These are phyloP conservation scores for Apiospora marii DNA, from an alignment of 2,329 filamentous ascomycete species.

Conservation along the genomic window DNA sequence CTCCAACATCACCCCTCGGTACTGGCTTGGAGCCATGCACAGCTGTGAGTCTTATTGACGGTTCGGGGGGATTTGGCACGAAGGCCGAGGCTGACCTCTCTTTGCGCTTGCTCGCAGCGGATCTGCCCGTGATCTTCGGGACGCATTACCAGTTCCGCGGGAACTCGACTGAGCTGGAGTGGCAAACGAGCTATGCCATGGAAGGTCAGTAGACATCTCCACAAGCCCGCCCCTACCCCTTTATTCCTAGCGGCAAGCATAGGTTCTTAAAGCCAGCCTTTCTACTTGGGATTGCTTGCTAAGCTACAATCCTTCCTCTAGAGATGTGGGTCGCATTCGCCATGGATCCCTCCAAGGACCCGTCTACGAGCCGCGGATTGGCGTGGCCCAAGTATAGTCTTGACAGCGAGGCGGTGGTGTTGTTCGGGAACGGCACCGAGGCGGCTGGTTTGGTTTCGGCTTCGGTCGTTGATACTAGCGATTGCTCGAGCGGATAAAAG, in stretches of 20 bases:
- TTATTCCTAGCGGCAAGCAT: background rate
- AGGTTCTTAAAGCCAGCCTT: no score
- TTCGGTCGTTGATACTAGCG: background rate
- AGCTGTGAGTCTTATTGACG: slow-evolving; percentile 32
- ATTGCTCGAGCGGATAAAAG: background rate
- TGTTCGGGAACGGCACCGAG: background rate
- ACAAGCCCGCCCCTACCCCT: rapidly evolving
- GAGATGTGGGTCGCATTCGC: slow-evolving; percentile 14
- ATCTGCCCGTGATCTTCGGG: slow-evolving; percentile 42
- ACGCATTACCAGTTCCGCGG: slow-evolving; percentile 41
- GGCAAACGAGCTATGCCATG: slow-evolving; percentile 39
- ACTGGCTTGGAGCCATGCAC: slow-evolving; percentile 44
- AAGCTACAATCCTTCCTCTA: background rate
- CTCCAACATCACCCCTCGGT: slow-evolving; percentile 42
- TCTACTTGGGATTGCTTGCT: background rate
- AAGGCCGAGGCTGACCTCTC: background rate
- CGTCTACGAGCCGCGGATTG: background rate
- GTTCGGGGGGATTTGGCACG: background rate
- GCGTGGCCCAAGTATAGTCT: slow-evolving; percentile 2
- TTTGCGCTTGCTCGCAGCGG: slow-evolving; percentile 30
- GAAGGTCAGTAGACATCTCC: slow-evolving; percentile 34
- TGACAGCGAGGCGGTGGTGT: background rate
- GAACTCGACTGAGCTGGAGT: slow-evolving; percentile 42
- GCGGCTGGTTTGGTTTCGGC: background rate
- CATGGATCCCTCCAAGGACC: background rate